Evolutionary conservation across 108 stramenopile genomes (phyloP), one percentile per base, ranked within the genome.

Genomic region (Conticribra guillardii): DNA sequence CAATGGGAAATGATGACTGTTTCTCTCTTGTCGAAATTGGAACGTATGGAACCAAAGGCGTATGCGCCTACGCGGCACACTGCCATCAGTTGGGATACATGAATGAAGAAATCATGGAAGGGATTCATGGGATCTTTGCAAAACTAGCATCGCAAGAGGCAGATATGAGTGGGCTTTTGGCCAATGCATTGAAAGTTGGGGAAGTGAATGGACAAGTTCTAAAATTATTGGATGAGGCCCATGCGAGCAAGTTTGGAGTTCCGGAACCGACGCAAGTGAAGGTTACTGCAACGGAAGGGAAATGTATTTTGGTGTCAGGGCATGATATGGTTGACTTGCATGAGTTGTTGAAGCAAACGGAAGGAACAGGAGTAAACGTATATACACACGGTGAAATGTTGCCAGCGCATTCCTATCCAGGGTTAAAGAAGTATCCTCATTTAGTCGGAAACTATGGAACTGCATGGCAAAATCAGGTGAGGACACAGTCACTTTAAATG

Each of bases 331-430:
- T 54, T 0, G 92, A 94, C 66, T 62, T 91, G 24, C 67, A 90
- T 47, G 75, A 64, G 30, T 51, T 94, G 29, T 75, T 94, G 80
- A 55, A 88, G 60, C 88, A 89, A 69, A 94, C 93, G 9, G 93
- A 89, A 79, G 90, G 90, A 46, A 91, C 76, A 18, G 93, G 93
- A 45, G 73, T 94, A 46, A 89, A 94, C 32, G 90, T 94, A 9
- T 94, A 90, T 64, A 94, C 92, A 4, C 93, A 94, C 54, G 93
- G 93, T 26, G 90, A 94, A 77, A 88, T 94, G 89, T 72, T 91
- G n/a, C 93, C 93, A 15, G 93, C 90, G 22, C 89, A 91, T 81
- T 49, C 70, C 34, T 91, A 94, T 77, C 93, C 93, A 9, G 84
- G 83, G 44, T 73, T 94, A 46, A 85, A 87, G 60, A 85, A 84